phyloP scores from a whole-genome alignment of 345 rosid species.

The Laguncularia racemosa region DNA sequence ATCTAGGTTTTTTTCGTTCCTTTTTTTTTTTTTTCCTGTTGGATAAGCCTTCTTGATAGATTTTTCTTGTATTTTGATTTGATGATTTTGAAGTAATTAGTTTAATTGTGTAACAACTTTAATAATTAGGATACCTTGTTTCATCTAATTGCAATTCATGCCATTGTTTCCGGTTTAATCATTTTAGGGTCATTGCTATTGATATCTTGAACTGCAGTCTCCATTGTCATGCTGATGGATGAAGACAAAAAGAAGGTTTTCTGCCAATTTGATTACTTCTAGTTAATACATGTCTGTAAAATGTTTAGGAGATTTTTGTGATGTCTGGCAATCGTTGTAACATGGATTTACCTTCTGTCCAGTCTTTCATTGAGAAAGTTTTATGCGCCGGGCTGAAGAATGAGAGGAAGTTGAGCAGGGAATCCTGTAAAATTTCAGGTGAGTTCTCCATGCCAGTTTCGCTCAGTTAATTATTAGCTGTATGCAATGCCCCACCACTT shows the following conservation, averaged over 20 bases:
- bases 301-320: not conserved
- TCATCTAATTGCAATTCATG: too few species aligned
- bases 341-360: slow-evolving; percentile 5
- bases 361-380: slow-evolving; percentile 27
- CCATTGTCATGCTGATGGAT: slow-evolving; percentile 20
- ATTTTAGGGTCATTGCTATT: too few species aligned
- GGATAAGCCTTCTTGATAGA: too few species aligned
- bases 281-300: not conserved
- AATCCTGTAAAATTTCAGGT: slow-evolving; percentile 17
- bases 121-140: too few species aligned
- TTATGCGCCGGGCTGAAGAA: slow-evolving; percentile 21
- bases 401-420: slow-evolving; percentile 14
- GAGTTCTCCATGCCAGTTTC: slow-evolving; percentile 5
- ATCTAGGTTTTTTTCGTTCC: too few species aligned
- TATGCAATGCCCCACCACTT: too few species aligned
- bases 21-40: too few species aligned
- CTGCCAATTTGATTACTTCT: not conserved
- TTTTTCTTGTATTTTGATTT: too few species aligned
- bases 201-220: not conserved
- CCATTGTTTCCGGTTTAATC: too few species aligned
- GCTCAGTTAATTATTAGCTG: too few species aligned
- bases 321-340: not conserved
- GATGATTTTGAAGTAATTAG: too few species aligned
- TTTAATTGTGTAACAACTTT: too few species aligned
- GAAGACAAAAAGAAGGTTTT: slow-evolving; percentile 18